Base-by-base conservation (phyloP, 2,329 filamentous ascomycete species). In the Colletotrichum kahawae region DNA sequence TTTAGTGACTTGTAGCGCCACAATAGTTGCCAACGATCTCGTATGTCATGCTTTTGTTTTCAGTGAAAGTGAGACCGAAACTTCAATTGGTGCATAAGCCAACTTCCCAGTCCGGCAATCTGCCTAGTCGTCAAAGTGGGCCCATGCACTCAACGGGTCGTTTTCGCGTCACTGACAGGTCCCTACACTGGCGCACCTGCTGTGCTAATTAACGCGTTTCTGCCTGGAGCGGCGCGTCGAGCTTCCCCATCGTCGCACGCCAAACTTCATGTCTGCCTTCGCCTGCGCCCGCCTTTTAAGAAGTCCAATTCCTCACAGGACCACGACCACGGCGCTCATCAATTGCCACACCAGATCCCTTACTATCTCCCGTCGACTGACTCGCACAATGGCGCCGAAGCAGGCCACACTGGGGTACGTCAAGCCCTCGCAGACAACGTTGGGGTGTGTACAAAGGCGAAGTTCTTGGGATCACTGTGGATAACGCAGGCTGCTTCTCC, bases 351-450 rank as follows among this genome's bases (percentile, higher is more conserved):
- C 18, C 29, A 74, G 63, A 71, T 18, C 63, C 24, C 60, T 62
- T 48, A 38, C 38, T 31, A 31, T 70, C 27, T 33, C 43, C 21
- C 51, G 8, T 62, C 69, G n/a, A 36, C 24, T 60, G n/a, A 13
- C 31, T 24, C 18, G 79, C 78, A 70, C 57, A 57, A 88, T 88
- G 86, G 86, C 87, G 79, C 86, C 86, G 57, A 95, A 95, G 83
- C 95, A 98, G 86, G 92, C 94, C 80, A 98, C 94, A 76, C 87
- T 98, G 84, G 95, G 95, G 95, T 98, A 97, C 87, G 95, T 96
- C 77, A 93, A 91, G 85, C 87, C 92, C 80, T 89, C 89, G 78
- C 94, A 96, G 88, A 91, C 90, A 82, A 95, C 93, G 79, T 86
- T 96, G 84, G 91, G 93, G 94, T 95, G 91, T 85, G 87, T 85